Percentiles rank a stretch among this genome's conserved stretches.
These are phyloP conservation scores for Dacryopinax spathularia DNA, from an alignment of 768 basidiomycete species.

Conservation along the genomic window DNA sequence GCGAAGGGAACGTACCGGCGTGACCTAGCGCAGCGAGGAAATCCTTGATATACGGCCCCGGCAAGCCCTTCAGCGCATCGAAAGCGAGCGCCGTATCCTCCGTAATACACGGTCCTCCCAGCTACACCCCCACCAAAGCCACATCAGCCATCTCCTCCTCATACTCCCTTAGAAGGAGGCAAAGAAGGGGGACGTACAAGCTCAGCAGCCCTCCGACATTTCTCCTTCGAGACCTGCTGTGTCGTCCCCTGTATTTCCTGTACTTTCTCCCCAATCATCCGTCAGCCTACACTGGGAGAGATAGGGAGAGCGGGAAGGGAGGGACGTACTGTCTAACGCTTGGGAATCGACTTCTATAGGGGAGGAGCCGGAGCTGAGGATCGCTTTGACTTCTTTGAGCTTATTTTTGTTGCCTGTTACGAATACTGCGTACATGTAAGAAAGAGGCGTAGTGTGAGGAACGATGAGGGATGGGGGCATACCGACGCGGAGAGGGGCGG, in stretches of 20 bases:
- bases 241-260: constrained; percentile 92
- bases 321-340: constrained; percentile 59
- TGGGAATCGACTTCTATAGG: constrained; percentile 64
- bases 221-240: constrained; percentile 73
- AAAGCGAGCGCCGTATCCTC: constrained; percentile 95
- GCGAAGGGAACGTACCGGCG: constrained; percentile 41
- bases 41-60: constrained; percentile 94
- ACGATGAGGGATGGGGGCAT: too few relatives aligned
- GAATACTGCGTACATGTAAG: too few relatives aligned
- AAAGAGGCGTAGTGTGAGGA: too few relatives aligned
- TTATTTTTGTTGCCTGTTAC: constrained; percentile 94
- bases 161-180: too few relatives aligned
- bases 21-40: constrained; percentile 76
- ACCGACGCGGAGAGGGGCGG: too few relatives aligned
- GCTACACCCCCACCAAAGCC: constrained; percentile 20
- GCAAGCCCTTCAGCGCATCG: constrained; percentile 74
- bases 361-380: constrained; percentile 48
- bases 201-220: constrained; percentile 75
- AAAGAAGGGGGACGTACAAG: constrained; percentile 32
- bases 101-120: constrained; percentile 50
- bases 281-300: neutral
- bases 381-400: constrained; percentile 71
- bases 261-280: constrained; percentile 45
- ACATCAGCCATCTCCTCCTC: too few relatives aligned
- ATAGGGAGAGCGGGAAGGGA: constrained; percentile 2